These are phyloP conservation scores for Senna siamea DNA, from an alignment of 306 rosid genomes.

Conservation along the genomic window DNA sequence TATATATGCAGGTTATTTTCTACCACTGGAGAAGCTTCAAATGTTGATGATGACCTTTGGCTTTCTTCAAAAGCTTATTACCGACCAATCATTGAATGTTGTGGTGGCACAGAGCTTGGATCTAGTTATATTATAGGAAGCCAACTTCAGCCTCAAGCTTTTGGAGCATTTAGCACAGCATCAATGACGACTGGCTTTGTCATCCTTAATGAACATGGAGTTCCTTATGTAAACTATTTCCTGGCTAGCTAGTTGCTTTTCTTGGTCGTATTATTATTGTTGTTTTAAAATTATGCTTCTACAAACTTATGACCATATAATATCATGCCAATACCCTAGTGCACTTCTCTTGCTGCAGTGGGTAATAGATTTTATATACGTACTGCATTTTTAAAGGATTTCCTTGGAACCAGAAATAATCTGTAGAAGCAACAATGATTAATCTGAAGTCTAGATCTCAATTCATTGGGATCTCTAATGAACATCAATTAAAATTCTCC, in stretches of 20 bases:
- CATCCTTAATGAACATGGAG: conserved; percentile 74
- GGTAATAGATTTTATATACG: conserved; percentile 4
- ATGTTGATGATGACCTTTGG: conserved; percentile 88
- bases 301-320: not conserved
- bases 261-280: not conserved
- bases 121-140: conserved; percentile 67
- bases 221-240: conserved; percentile 55
- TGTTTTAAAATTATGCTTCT: conserved; percentile 1
- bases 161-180: conserved; percentile 77
- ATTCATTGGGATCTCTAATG: conserved; percentile 8
- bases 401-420: conserved; percentile 10
- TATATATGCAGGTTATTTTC: conserved; percentile 60
- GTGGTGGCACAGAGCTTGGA: conserved; percentile 90
- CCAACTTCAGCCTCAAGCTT: conserved; percentile 82
- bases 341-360: conserved; percentile 14
- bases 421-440: conserved; percentile 9
- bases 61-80: conserved; percentile 82
- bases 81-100: conserved; percentile 63
- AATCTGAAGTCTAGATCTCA: not conserved
- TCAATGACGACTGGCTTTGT: conserved; percentile 74
- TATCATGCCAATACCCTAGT: conserved; percentile 15
- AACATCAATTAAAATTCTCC: conserved; percentile 18
- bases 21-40: conserved; percentile 79
- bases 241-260: not conserved
- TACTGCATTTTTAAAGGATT: conserved; percentile 1